Conservation (phyloP, 441 rosid genomes). For the Populus hybrid region DNA sequence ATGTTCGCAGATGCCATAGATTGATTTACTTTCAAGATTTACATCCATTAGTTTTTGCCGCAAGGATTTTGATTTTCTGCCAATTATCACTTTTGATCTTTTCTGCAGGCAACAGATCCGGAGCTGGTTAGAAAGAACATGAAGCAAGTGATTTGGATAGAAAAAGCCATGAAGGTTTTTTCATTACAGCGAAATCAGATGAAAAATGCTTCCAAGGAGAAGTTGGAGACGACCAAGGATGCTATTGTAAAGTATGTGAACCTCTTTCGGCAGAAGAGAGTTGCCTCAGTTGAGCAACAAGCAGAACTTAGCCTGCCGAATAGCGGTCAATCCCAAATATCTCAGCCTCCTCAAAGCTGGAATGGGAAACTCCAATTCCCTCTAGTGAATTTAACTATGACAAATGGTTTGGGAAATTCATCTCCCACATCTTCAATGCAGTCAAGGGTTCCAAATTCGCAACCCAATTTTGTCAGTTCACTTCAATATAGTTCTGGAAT, state of each 20-base stretch:
- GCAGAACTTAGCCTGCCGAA: not conserved
- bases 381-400: not conserved
- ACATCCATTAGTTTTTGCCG: not conserved
- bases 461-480: constrained; percentile 2
- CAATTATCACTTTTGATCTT: not conserved
- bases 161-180: constrained; percentile 2
- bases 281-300: not conserved
- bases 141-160: not conserved
- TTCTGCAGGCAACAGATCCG: not conserved
- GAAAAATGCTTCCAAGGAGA: not conserved
- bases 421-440: constrained; percentile 13
- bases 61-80: not conserved
- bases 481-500: not conserved
- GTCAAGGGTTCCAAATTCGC: constrained; percentile 13
- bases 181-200: not conserved
- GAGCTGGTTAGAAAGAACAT: constrained; percentile 1
- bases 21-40: not conserved
- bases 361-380: not conserved
- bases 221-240: constrained; percentile 1
- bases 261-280: not conserved
- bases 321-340: constrained; percentile 9
- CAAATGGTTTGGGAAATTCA: constrained; percentile 2
- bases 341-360: constrained; percentile 3
- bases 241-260: not conserved
- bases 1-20: not conserved